Base-by-base conservation (phyloP, 805 yeast genomes). In the Spathaspora passalidarum region DNA sequence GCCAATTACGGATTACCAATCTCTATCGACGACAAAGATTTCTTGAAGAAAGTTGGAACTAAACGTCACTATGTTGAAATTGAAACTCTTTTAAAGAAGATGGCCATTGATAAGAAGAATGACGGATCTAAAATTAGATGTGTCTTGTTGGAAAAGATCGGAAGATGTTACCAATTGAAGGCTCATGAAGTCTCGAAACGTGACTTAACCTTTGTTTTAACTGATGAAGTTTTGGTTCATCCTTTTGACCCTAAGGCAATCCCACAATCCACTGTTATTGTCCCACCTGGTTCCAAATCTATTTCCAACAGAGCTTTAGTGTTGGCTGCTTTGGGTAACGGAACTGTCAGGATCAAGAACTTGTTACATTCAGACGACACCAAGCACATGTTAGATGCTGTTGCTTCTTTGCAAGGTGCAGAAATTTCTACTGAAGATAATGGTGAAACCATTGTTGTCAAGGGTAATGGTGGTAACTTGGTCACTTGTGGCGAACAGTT, bases 201-300 rank as follows among this genome's bases (percentile, higher is more conserved):
- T 49, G 96, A 86, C 60, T 76, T 94, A 53, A 78, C 88, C 46
- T 81, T 91, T 50, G 82, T 94, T 10, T 70, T 94, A 47, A 84
- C 97, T 19, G 95, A 88, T 54, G 96, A 91, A 60, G 76, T 83
- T 9, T 52, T 78, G 42, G 96, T 94, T 32, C 75, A 70, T 43
- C 81, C 83, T 42, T 86, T 81, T 65, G 56, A 62, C 42, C 40
- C 56, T 5, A 54, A 65, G 25, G 52, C 58, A 1, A 51, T 56
- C 4, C 73, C 76, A 5, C 60, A 65, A 23, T 69, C 73, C 19
- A 76, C 71, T 16, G 79, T 88, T 29, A 66, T 71, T 14, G 74
- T 76, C 10, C 99, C 99, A 14, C 99, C 99, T 4, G 99, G 99
- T 1, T 92, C 98, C 1, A 94, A 94, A 63, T 92, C 98, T 3